Percentiles rank a stretch among this genome's conserved stretches.
Conservation (phyloP, 208 protist species). For the Leptomonas pyrrhocoris region DNA sequence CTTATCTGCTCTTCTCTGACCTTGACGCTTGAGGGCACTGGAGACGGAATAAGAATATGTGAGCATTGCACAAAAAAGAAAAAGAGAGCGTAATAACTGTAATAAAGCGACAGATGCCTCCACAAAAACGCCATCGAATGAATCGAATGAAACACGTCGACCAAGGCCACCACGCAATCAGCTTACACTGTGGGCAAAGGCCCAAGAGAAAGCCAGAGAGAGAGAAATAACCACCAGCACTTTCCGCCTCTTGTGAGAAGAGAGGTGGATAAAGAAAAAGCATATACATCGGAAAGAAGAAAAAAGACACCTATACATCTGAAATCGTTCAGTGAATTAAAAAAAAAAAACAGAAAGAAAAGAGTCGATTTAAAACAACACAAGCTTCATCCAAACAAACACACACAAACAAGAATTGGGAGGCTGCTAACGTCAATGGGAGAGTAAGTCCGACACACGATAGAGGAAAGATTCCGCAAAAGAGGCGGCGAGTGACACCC, state of each 20-base stretch:
- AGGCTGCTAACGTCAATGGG: not conserved
- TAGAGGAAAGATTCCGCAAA: slow-evolving; percentile 8
- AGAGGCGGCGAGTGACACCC: not conserved
- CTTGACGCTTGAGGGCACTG: no score
- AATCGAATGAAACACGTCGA: no score
- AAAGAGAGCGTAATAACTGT: no score
- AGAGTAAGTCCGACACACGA: slow-evolving; percentile 3
- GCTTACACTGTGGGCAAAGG: not conserved
- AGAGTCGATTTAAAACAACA: no score
- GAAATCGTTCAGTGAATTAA: not conserved
- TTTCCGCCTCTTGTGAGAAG: not conserved
- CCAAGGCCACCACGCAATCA: no score
- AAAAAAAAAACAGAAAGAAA: no score
- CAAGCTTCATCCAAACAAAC: not conserved
- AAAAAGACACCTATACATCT: slow-evolving; percentile 1
- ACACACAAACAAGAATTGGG: not conserved
- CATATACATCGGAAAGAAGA: slow-evolving; percentile 5
- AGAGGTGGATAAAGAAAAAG: not conserved
- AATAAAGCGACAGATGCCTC: no score
- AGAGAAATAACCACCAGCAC: not conserved
- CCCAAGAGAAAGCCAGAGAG: not conserved
- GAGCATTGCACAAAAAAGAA: no score
- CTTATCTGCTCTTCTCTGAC: no score
- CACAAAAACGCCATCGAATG: no score
- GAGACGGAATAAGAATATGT: no score